Base-by-base conservation (phyloP, 2,329 filamentous ascomycete species). In the Fusarium goolgardi region DNA sequence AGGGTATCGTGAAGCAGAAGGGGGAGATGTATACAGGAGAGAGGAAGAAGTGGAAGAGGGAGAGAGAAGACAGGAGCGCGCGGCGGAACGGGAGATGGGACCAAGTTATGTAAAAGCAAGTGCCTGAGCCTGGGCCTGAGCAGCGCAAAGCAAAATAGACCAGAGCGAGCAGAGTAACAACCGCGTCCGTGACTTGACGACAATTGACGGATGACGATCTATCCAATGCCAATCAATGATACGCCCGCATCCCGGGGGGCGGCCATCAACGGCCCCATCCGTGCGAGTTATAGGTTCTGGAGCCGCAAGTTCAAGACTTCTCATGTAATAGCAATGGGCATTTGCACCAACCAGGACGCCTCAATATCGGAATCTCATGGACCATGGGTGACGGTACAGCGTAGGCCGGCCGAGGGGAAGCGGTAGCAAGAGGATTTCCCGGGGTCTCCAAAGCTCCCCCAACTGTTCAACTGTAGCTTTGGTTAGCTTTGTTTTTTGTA, bases 381-480 rank as follows among this genome's bases (percentile, higher is more conserved):
- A 53, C 68, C 66, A 65, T 70, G 63, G 70, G 16, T 69, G 68
- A 70, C 70, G 68, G 55, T 62, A 35, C 32, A 49, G 40, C 49
- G 46, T 39, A 58, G 71, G 70, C 71, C 71, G 68, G 70, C 70
- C 72, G 71, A 75, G 70, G 66, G 72, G 72, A 74, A 72, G 71
- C 70, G 68, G 59, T 52, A 39, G 65, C 73, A 78, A 78, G 76
- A 78, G 73, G 76, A 78, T 78, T 78, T 78, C 74, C 75, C 76
- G 76, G 76, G 71, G 60, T 59, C 57, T 59, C 59, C 60, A 62
- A 65, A 53, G 49, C 39, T 59, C 40, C 44, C 63, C 52, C 55
- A 59, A 54, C n/a, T 43, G 46, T 53, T 53, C 18, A 32, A 29
- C 34, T 50, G 34, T 51, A 40, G 46, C 32, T 34, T 50, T 39